Conservation (phyloP, 305 asterid genomes). For the Solanum hybrid region DNA sequence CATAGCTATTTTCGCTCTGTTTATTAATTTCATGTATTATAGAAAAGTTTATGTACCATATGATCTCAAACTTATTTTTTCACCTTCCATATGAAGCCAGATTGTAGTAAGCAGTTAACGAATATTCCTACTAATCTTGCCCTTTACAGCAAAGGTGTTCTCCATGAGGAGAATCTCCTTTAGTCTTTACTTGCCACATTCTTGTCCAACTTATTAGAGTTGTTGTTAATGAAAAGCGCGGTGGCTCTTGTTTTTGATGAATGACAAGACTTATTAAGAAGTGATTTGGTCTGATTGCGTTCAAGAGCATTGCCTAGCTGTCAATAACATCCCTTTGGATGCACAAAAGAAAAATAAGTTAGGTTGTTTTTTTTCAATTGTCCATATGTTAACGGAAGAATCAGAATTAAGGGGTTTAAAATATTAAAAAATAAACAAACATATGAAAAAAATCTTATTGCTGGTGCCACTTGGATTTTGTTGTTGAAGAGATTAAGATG, state of each 20-base stretch:
- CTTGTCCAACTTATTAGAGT: background rate
- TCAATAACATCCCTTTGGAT: background rate
- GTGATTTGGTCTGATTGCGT: background rate
- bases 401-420: background rate
- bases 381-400: background rate
- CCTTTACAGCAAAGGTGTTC: background rate
- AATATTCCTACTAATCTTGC: background rate
- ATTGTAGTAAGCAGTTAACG: background rate
- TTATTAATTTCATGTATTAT: background rate
- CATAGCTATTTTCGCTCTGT: conserved; percentile 11
- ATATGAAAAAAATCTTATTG: background rate
- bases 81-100: background rate
- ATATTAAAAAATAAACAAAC: background rate
- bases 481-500: background rate
- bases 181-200: background rate
- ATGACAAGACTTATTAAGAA: background rate
- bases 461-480: background rate
- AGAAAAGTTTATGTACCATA: background rate
- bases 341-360: background rate
- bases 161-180: background rate
- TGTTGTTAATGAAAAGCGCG: background rate
- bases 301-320: background rate
- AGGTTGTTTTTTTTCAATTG: background rate
- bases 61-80: background rate
- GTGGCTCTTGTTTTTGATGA: background rate